A percentile compares a stretch with the other conserved stretches of the same genome.
Evolutionary conservation across 306 rosid genomes (phyloP).

Genomic region (Vicia sativa): DNA sequence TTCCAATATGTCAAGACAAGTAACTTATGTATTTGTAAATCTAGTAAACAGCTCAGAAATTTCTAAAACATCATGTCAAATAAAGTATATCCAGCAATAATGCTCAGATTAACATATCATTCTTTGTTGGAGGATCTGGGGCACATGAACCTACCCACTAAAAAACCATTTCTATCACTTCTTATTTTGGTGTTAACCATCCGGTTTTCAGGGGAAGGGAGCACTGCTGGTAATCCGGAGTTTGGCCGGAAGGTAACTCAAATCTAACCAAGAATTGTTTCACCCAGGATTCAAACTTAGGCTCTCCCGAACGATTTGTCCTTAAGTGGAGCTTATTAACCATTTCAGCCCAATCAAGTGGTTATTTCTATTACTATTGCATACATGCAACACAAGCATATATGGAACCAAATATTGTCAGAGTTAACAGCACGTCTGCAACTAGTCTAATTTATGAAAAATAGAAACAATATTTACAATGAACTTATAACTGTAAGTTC

Average conservation of each 20-base stretch:
- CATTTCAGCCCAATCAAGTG: no score
- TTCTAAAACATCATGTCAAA: conserved; percentile 17
- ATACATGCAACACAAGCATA: not conserved
- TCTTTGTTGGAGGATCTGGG: not conserved
- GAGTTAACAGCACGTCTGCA: conserved; percentile 10
- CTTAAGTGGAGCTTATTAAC: no score
- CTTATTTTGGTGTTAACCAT: no score
- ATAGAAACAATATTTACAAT: conserved; percentile 20
- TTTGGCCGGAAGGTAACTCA: no score
- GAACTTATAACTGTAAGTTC: conserved; percentile 23
- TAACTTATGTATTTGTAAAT: conserved; percentile 11
- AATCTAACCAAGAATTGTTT: no score
- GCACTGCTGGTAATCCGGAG: no score
- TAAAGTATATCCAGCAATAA: conserved; percentile 23
- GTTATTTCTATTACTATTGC: not conserved
- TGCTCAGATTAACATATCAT: conserved; percentile 10
- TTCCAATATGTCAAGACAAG: conserved; percentile 35
- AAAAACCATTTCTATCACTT: not conserved
- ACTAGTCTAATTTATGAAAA: conserved; percentile 26
- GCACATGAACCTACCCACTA: not conserved
- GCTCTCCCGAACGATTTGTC: no score
- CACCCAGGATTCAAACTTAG: no score
- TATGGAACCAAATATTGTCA: not conserved
- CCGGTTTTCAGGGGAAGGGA: no score
- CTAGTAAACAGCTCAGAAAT: conserved; percentile 18